Evolutionary conservation across 2,329 filamentous ascomycete species (phyloP).

Genomic region (Trichoderma pleuroti): DNA sequence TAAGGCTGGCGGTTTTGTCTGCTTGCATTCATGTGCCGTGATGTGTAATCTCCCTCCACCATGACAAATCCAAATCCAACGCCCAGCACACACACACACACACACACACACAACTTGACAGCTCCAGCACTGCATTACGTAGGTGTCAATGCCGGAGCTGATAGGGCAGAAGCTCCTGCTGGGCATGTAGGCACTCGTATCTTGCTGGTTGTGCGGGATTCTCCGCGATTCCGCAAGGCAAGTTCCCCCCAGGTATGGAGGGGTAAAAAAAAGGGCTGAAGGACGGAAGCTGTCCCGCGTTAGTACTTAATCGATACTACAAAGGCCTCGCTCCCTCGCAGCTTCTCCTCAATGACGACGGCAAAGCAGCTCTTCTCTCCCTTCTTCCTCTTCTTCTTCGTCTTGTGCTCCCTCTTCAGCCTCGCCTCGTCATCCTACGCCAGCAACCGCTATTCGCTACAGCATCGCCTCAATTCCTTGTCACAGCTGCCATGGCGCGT

Average conservation of each 20-base stretch:
- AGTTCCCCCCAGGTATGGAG: background rate
- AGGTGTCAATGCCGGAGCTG: background rate
- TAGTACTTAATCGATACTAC: background rate
- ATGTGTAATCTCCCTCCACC: constrained; percentile 3
- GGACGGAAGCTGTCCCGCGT: background rate
- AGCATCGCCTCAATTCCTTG: too few species aligned
- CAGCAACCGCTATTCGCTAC: background rate
- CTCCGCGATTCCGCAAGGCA: background rate
- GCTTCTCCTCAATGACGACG: background rate
- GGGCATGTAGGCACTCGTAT: too few species aligned
- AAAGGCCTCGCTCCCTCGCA: background rate
- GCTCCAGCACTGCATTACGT: background rate
- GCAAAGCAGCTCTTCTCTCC: background rate
- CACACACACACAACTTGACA: too few species aligned
- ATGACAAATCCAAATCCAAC: constrained; percentile 5
- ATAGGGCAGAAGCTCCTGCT: background rate
- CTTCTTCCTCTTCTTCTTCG: background rate
- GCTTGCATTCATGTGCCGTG: background rate
- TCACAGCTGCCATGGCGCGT: constrained; percentile 30
- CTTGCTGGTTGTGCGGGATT: background rate
- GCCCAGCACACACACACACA: background rate
- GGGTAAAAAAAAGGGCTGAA: background rate
- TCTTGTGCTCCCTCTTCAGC: background rate
- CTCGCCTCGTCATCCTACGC: background rate
- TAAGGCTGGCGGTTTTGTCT: background rate